Base-by-base conservation (phyloP, 257 asterid species). In the Petrea volubilis region DNA sequence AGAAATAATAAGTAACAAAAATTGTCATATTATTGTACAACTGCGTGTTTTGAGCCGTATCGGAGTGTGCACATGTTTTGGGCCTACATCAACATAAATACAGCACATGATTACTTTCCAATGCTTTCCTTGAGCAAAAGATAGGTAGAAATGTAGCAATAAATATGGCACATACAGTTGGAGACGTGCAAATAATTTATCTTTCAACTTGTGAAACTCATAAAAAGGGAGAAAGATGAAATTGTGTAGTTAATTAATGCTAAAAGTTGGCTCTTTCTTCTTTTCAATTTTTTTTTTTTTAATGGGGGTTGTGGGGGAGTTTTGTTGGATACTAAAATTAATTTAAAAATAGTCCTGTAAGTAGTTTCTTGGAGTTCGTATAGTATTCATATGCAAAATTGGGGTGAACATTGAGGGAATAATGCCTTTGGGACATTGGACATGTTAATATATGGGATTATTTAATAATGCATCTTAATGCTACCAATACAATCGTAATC, bases 71-170 rank as follows among this genome's bases (percentile, higher is more conserved):
- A 52, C 41, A 55, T 40, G 55, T 3, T 64, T 31, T 33, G 80
- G 77, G 17, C 80, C 83, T 65, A 74, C 83, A 51, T 70, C 41
- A 23, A 66, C 72, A 74, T 70, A 64, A 70, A 70, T 70, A 60
- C 24, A 64, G 60, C 78, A 70, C 75, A 64, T 70, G 83, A 65
- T 59, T 64, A 71, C 36, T 63, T 70, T 67, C 49, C 70, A 49
- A 43, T 49, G 57, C n/a, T 63, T 34, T 43, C 17, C 38, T 68
- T 20, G 25, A 53, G 34, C 70, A 64, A 44, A 60, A 60, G 17
- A 23, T 43, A 44, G 58, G 33, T 25, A 27, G 60, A 71, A 41
- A 21, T 46, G 12, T 28, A 44, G 72, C 74, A 79, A 69, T 74
- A 64, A 70, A 79, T 79, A 72, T 59, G 64, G 27, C 41, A 40